Conservation (phyloP, 2,329 filamentous ascomycete genomes). For the Sphaerulina musiva region DNA sequence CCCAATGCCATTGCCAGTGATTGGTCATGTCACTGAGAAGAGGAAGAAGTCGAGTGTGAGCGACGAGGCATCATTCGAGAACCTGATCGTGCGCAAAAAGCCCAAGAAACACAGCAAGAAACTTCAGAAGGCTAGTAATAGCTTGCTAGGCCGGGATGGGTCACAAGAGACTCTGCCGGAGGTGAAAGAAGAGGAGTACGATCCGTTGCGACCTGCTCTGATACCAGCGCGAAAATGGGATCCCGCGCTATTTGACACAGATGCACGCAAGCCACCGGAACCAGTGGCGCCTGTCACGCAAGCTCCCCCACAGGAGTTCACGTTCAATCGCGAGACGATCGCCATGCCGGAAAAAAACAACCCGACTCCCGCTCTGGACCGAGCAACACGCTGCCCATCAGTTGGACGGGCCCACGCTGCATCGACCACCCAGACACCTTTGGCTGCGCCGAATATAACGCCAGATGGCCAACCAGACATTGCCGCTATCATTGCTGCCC, state of each 20-base stretch:
- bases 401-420: slow-evolving; percentile 17
- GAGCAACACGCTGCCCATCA: slow-evolving; percentile 20
- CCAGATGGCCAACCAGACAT: neutral
- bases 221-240: slow-evolving; percentile 19
- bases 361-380: neutral
- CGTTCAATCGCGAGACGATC: slow-evolving; percentile 23
- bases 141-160: slow-evolving; percentile 11
- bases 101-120: slow-evolving; percentile 26
- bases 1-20: slow-evolving; percentile 39
- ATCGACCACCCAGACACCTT: neutral
- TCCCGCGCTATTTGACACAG: slow-evolving; percentile 29
- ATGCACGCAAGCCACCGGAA: slow-evolving; percentile 21
- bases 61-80: slow-evolving; percentile 19
- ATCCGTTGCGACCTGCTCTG: slow-evolving; percentile 38
- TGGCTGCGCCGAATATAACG: neutral
- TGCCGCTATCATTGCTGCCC: neutral
- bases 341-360: slow-evolving; percentile 19
- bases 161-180: slow-evolving; percentile 33
- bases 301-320: slow-evolving; percentile 2
- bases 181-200: slow-evolving; percentile 44
- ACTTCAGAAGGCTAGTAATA: slow-evolving; percentile 26
- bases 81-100: slow-evolving; percentile 27
- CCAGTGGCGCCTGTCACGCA: neutral
- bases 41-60: slow-evolving; percentile 8
- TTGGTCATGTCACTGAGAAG: slow-evolving; percentile 34